Evolutionary conservation across 148 eudicot genomes (phyloP), one percentile per base, ranked within the genome.

Genomic region (Spergularia bocconei): DNA sequence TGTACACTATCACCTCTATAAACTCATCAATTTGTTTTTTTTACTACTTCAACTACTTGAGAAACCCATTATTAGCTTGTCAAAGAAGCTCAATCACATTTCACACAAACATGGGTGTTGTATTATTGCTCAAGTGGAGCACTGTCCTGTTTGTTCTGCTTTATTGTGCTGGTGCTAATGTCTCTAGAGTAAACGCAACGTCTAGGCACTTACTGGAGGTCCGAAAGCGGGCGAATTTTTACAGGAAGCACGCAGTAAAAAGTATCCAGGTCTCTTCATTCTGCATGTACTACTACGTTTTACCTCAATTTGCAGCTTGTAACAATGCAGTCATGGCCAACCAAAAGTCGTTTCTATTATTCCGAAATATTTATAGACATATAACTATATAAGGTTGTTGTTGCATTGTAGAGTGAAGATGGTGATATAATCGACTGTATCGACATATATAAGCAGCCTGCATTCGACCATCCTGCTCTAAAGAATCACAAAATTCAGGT

Each of bases 401-500:
- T 44, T 44, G 48, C 29, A 23, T 67, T 50, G 78, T 50, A 79
- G 78, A 79, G 82, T 55, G 74, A 74, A 62, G 82, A 79, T 69
- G 78, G 82, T 9, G 82, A 79, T 74, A 75, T 74, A 12, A 69
- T 79, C 16, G 78, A 79, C 44, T 79, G 82, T 7, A 14, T 74
- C 13, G 69, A 74, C 65, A 69, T 79, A 6, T 54, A 69, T 65
- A 74, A 74, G 63, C 82, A 79, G 25, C 74, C 82, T 7, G 78
- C 78, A 9, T 79, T 79, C 54, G 58, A 74, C 61, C 78, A 74
- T 74, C 78, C 82, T 47, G 51, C 63, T 63, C 70, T 79, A 21
- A 79, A 33, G 41, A 74, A 51, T 16, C 78, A 74, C 74, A 79
- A 61, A 63, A 74, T 79, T 62, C 78, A 79, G 82, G 82, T 79